Conservation (phyloP, 2,329 filamentous ascomycete species). For the Bipolaris cookei region DNA sequence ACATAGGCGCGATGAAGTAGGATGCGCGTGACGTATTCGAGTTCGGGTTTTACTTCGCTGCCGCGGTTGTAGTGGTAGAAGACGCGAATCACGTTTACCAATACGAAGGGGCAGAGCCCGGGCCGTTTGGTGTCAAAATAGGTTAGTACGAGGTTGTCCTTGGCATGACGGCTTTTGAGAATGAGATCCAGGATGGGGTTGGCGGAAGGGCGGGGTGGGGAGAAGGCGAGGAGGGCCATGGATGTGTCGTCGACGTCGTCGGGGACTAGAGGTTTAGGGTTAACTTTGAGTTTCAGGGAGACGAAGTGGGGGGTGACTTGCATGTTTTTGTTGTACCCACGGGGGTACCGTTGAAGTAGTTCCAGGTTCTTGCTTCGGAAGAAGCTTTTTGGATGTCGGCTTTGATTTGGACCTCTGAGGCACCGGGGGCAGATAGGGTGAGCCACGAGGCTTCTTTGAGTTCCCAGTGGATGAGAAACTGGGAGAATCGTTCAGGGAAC, state of each 20-base stretch:
- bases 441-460: constrained; percentile 22
- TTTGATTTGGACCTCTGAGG: constrained; percentile 11
- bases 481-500: constrained; percentile 38
- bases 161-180: constrained; percentile 48
- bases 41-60: constrained; percentile 26
- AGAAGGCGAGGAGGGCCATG: constrained; percentile 36
- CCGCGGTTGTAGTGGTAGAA: constrained; percentile 43
- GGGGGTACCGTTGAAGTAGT: constrained; percentile 32
- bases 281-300: background rate
- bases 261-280: constrained; percentile 21
- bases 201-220: constrained; percentile 10
- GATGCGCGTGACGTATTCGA: constrained; percentile 29
- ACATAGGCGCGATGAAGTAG: constrained; percentile 35
- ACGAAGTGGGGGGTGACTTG: background rate
- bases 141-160: constrained; percentile 49
- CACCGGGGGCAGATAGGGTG: constrained; percentile 8
- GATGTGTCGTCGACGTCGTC: constrained; percentile 48
- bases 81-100: constrained; percentile 42
- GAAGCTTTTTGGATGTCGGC: constrained; percentile 4
- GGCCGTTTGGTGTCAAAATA: constrained; percentile 40
- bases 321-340: constrained; percentile 22
- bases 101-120: constrained; percentile 39
- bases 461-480: constrained; percentile 38
- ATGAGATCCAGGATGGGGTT: constrained; percentile 18
- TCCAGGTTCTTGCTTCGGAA: constrained; percentile 28